Evolutionary conservation across 2,329 filamentous ascomycete genomes (phyloP), one percentile per base, ranked within the genome.

Genomic region (Nannizziopsis barbatae): DNA sequence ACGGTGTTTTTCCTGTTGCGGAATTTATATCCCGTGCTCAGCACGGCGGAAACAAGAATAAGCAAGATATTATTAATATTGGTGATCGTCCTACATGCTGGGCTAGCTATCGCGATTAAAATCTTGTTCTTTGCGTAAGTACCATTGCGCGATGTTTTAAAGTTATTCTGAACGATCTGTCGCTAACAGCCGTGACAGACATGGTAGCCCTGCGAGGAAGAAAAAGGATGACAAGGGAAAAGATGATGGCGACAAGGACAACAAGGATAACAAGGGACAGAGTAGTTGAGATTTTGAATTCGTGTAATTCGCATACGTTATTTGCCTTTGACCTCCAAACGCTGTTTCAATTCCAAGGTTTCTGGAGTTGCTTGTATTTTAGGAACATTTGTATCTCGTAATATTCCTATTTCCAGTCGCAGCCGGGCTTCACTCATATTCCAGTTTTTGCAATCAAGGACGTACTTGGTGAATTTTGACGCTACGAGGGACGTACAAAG

Each of bases 51-150:
- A 66, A 81, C 82, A 53, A 87, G 95, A 73, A 88, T 86, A 18
- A 92, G 86, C 68, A 94, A 93, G 75, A 75, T 87, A 17, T 69
- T 98, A 53, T 74, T 98, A 51, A 73, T 96, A 45, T 72, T 90
- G 17, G 89, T 98, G 20, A 76, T 96, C 27, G 75, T 78, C 27
- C 73, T 96, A 53, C 92, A 98, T 69, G 82, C 88, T 22, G 92
- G 84, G n/a, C 74, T 98, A 56, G 80, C 90, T 1, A 79, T 96
- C 59, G 86, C 90, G 3, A 96, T 98, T 69, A 96, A 96, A 75
- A 83, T 95, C 51, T 71, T 96, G 22, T 96, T 96, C 76, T 98
- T 98, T 69, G 89, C 88, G 57, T 76, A 71, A 52, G 75, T 68
- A 41, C 32, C 14, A n/a, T 10, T 27, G 22, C 22, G 3, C 7